Base-by-base conservation (phyloP, 306 rosid species). In the Sechiopsis laciniata region DNA sequence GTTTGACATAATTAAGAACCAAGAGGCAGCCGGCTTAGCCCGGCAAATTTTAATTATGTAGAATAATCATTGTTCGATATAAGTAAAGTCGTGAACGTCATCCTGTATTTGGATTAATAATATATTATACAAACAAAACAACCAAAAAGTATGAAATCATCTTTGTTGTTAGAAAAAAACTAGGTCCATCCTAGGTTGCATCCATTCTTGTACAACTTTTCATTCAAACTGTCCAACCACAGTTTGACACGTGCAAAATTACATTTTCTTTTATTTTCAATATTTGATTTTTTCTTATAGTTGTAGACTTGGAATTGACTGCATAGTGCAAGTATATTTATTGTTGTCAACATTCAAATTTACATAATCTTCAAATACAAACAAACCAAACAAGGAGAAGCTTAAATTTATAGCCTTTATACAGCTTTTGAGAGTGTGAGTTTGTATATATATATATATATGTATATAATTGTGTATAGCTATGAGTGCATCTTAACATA, bases 11-110 rank as follows among this genome's bases (percentile, higher is more conserved):
- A 6, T 1, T 20, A 12, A 5, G 64, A 3, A 35, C 15, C 9
- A 9, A 17, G 17, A 64, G 26, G 22, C 26, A 37, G 72, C 72
- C 72, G 72, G 72, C 72, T 66, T 42, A 20, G 55, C 19, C 5
- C 0, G 29, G 37, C 56, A 20, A 45, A 20, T 0, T 65, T 19
- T 10, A 16, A 65, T 65, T 10, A 0, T 10, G 10, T 9, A 64
- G 4, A 37, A 3, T 64, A 64, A 64, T 37, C 13, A n/a, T 64
- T 37, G 24, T 11, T 58, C 64, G 51, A 37, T 64, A 10, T 9
- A 15, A 8, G 56, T 46, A 22, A 67, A 67, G 72, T 65, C 17
- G 0, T 65, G 5, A 65, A 65, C 7, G 12, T 8, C 19, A 37
- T 9, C 16, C 8, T 62, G 14, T 62, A 62, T 8, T 62, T 8